A percentile compares a stretch with the other conserved stretches of the same genome.
Conservation (phyloP, 768 basidiomycete genomes). For the Rhodotorula toruloides region DNA sequence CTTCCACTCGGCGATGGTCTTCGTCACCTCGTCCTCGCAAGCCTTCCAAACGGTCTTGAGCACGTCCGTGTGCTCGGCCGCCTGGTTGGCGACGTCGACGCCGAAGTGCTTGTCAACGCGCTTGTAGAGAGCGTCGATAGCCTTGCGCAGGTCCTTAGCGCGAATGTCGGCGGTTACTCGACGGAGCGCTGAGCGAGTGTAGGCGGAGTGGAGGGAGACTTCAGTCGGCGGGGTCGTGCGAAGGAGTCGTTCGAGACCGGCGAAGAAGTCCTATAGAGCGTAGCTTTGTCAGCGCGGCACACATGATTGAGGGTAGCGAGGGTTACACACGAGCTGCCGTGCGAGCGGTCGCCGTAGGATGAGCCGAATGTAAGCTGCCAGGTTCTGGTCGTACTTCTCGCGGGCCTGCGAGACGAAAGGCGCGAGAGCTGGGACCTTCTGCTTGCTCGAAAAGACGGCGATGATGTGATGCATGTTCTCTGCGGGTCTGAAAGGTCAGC, state of each 20-base stretch:
- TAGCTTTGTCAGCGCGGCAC: background rate
- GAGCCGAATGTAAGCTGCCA: slow-evolving; percentile 77
- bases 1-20: slow-evolving; percentile 64
- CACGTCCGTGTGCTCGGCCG: slow-evolving; percentile 47
- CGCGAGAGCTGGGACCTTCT: slow-evolving; percentile 61
- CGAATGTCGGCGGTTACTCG: slow-evolving; percentile 79
- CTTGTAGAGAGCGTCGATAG: slow-evolving; percentile 76
- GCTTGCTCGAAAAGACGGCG: slow-evolving; percentile 62
- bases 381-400: slow-evolving; percentile 80
- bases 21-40: slow-evolving; percentile 75
- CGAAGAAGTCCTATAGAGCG: slow-evolving; percentile 75
- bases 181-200: slow-evolving; percentile 71
- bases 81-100: slow-evolving; percentile 52
- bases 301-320: background rate
- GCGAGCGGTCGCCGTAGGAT: slow-evolving; percentile 79
- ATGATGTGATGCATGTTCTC: slow-evolving; percentile 97
- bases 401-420: slow-evolving; percentile 68
- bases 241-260: slow-evolving; percentile 80
- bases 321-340: slow-evolving; percentile 63
- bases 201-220: slow-evolving; percentile 66
- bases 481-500: slow-evolving; percentile 44
- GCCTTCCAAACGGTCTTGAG: slow-evolving; percentile 84
- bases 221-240: slow-evolving; percentile 73
- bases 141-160: slow-evolving; percentile 81
- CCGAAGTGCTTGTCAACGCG: slow-evolving; percentile 95